Percentiles rank a stretch among this genome's conserved stretches.
Evolutionary conservation across 208 protist species (phyloP).

Genomic region (Crithidia sp.): DNA sequence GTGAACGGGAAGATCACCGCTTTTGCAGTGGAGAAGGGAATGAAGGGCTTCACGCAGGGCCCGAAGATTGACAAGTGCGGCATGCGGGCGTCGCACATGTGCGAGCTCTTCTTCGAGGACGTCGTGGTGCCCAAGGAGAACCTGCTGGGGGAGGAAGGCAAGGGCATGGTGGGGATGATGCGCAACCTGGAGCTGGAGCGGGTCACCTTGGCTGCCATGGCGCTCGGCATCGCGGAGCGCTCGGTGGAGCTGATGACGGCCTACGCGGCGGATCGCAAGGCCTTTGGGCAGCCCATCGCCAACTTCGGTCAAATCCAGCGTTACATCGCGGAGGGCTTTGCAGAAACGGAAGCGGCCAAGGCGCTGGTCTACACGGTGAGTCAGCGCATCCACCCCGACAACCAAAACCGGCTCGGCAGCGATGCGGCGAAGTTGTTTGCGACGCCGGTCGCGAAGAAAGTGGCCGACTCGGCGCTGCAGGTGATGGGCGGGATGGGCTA

Average conservation of each 20-base stretch:
- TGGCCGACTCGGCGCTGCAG: slow-evolving; percentile 95
- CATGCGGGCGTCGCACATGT: slow-evolving; percentile 84
- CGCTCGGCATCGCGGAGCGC: slow-evolving; percentile 82
- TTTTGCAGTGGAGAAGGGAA: slow-evolving; percentile 67
- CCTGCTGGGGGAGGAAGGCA: slow-evolving; percentile 65
- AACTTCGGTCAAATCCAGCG: slow-evolving; percentile 96
- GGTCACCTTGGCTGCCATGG: slow-evolving; percentile 77
- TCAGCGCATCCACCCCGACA: slow-evolving; percentile 58
- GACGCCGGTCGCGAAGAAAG: slow-evolving; percentile 93
- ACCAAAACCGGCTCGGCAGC: slow-evolving; percentile 82
- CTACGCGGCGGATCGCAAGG: slow-evolving; percentile 90
- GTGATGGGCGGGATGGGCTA: slow-evolving; percentile 96
- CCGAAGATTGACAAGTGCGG: slow-evolving; percentile 84
- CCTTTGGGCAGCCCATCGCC: slow-evolving; percentile 92
- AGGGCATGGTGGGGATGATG: slow-evolving; percentile 83
- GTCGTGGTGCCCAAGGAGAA: slow-evolving; percentile 70
- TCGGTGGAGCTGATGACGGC: slow-evolving; percentile 78
- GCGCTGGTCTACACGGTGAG: slow-evolving; percentile 92
- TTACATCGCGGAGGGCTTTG: slow-evolving; percentile 96
- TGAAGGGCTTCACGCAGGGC: slow-evolving; percentile 65
- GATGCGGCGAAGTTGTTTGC: slow-evolving; percentile 95
- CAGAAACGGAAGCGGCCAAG: slow-evolving; percentile 83
- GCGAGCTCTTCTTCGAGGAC: slow-evolving; percentile 77
- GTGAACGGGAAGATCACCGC: slow-evolving; percentile 84
- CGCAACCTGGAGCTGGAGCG: slow-evolving; percentile 86